Percentiles rank a stretch among this genome's conserved stretches.
These are phyloP conservation scores for Pholiota microspora DNA, from an alignment of 768 basidiomycete genomes.

Conservation along the genomic window DNA sequence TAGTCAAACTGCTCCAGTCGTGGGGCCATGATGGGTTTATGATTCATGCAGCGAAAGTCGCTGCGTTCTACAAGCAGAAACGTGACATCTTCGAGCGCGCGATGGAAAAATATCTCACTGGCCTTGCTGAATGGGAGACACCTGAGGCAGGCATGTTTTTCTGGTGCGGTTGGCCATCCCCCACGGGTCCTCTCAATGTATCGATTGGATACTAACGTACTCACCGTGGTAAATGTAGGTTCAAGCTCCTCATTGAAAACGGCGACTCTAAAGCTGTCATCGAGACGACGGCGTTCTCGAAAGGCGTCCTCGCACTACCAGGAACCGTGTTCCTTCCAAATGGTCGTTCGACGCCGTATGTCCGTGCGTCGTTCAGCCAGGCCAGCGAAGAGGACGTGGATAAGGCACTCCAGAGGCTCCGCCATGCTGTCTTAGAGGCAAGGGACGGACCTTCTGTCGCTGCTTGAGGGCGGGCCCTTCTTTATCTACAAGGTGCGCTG, in stretches of 20 bases:
- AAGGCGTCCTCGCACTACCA: slow-evolving; percentile 87
- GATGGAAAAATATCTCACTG: slow-evolving; percentile 73
- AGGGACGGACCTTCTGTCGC: slow-evolving; percentile 10
- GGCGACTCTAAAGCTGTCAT: slow-evolving; percentile 73
- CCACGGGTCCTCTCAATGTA: not conserved
- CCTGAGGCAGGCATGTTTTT: slow-evolving; percentile 90
- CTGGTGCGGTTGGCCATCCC: slow-evolving; percentile 50
- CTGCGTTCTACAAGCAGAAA: slow-evolving; percentile 72
- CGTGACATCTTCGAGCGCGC: slow-evolving; percentile 77
- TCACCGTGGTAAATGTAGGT: slow-evolving; percentile 41
- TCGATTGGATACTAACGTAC: not conserved
- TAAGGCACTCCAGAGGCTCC: slow-evolving; percentile 66
- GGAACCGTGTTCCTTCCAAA: slow-evolving; percentile 81
- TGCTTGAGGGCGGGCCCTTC: not conserved
- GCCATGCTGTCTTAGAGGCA: slow-evolving; percentile 33
- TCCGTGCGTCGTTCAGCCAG: slow-evolving; percentile 82
- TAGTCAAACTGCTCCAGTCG: slow-evolving; percentile 50
- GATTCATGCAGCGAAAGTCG: slow-evolving; percentile 63
- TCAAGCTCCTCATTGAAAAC: slow-evolving; percentile 55
- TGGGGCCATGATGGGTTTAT: slow-evolving; percentile 82
- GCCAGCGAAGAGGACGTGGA: slow-evolving; percentile 66
- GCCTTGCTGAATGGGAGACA: slow-evolving; percentile 67
- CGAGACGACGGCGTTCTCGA: slow-evolving; percentile 68
- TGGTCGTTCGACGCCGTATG: slow-evolving; percentile 66
- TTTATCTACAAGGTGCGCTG: not conserved